Percentiles rank a stretch among this genome's conserved stretches.
phyloP scores from a whole-genome alignment of 2,329 filamentous ascomycete species.

The Rugonectria rugulosa region DNA sequence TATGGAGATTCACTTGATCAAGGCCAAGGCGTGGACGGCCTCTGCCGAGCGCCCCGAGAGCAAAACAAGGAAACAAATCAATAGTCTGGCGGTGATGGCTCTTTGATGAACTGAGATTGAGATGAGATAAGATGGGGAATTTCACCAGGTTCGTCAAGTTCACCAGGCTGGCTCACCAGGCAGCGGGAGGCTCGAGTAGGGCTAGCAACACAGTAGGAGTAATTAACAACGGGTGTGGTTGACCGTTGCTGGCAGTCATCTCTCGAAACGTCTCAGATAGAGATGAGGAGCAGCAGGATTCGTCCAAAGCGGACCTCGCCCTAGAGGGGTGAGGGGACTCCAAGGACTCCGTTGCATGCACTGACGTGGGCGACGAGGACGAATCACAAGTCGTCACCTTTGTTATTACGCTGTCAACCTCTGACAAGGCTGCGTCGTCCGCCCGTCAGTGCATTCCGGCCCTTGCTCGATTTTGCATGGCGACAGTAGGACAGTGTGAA shows the following conservation, averaged over 20 bases:
- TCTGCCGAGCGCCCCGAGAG: conserved; percentile 9
- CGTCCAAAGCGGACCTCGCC: not conserved
- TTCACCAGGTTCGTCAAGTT: no score
- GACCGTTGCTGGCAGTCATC: not conserved
- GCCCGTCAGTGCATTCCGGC: conserved; percentile 1
- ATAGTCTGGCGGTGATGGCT: not conserved
- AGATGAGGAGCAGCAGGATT: not conserved
- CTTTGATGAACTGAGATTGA: no score
- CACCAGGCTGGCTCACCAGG: no score
- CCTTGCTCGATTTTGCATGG: no score
- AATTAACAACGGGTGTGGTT: not conserved
- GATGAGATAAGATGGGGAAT: no score
- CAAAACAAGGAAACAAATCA: not conserved
- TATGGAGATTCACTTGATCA: conserved; percentile 1
- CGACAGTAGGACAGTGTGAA: no score
- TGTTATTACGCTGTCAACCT: conserved; percentile 3
- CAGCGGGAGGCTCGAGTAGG: no score
- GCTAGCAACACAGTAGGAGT: not conserved
- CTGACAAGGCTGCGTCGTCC: conserved; percentile 9
- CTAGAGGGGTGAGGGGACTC: not conserved
- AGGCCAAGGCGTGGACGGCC: not conserved
- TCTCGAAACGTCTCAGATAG: conserved; percentile 22
- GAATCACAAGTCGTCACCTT: conserved; percentile 3
- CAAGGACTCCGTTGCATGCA: not conserved
- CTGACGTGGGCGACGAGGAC: not conserved